Conservation (phyloP, 1,284 basidiomycete genomes). For the Rhodotorula glutinis region DNA sequence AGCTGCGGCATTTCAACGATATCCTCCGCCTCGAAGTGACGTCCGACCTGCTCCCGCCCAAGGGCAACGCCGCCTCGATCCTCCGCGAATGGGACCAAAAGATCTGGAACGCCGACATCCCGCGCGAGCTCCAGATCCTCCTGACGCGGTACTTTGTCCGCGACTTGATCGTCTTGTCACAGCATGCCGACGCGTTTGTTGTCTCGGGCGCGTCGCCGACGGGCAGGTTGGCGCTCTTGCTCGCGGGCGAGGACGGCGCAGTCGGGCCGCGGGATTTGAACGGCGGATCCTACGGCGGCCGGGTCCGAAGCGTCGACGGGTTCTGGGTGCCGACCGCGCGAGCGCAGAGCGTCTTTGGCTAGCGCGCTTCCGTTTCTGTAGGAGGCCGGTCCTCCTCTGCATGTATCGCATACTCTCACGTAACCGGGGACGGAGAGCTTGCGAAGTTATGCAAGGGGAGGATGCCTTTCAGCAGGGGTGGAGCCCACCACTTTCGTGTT, state of each 20-base stretch:
- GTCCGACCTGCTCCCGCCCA: background rate
- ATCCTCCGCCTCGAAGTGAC: conserved; percentile 15
- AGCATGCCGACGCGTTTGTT: conserved; percentile 36
- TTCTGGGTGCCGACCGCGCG: conserved; percentile 30
- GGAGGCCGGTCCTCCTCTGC: too few species aligned
- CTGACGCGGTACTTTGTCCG: conserved; percentile 32
- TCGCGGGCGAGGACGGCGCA: conserved; percentile 31
- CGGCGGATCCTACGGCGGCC: conserved; percentile 30
- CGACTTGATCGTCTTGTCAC: conserved; percentile 26
- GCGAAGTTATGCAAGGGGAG: too few species aligned
- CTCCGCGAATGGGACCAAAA: conserved; percentile 21
- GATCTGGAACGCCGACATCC: conserved; percentile 24
- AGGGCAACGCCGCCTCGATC: conserved; percentile 1
- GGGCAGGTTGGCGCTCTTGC: conserved; percentile 26
- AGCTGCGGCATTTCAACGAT: conserved; percentile 18
- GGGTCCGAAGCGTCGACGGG: conserved; percentile 30
- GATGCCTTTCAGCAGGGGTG: too few species aligned
- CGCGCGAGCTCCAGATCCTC: conserved; percentile 16
- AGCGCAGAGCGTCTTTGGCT: conserved; percentile 10
- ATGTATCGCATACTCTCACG: too few species aligned
- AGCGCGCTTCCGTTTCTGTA: background rate
- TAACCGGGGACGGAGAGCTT: too few species aligned
- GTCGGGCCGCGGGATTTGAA: conserved; percentile 35
- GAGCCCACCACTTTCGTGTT: too few species aligned
- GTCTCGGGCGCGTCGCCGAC: conserved; percentile 30